Evolutionary conservation across 2,329 filamentous ascomycete genomes (phyloP).

Genomic region (Bipolaris gigantea): DNA sequence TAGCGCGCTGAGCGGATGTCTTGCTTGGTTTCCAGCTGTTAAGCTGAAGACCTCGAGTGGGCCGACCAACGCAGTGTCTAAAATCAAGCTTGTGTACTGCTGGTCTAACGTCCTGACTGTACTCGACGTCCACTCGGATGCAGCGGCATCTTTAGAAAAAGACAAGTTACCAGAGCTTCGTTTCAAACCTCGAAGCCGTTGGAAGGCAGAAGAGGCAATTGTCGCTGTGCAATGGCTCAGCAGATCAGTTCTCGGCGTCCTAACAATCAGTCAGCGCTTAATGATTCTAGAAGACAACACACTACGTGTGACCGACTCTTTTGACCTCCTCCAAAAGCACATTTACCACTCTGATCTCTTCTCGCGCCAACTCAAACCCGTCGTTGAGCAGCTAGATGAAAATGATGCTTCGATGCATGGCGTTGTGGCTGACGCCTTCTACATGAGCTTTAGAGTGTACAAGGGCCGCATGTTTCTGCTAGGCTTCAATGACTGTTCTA

Average conservation of each 20-base stretch:
- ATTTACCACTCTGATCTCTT: conserved; percentile 92
- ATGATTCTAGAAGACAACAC: conserved; percentile 84
- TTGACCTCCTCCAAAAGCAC: conserved; percentile 87
- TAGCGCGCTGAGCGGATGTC: conserved; percentile 86
- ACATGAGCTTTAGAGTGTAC: conserved; percentile 96
- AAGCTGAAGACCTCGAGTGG: conserved; percentile 75
- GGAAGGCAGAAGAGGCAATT: conserved; percentile 93
- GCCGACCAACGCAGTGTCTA: conserved; percentile 69
- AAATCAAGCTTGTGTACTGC: conserved; percentile 90
- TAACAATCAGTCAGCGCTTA: conserved; percentile 92
- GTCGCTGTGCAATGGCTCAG: conserved; percentile 97
- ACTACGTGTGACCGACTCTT: conserved; percentile 90
- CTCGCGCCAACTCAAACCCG: conserved; percentile 77
- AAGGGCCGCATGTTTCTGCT: conserved; percentile 91
- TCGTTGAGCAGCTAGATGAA: conserved; percentile 88
- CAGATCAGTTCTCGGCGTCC: conserved; percentile 83
- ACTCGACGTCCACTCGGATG: conserved; percentile 72
- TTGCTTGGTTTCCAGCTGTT: conserved; percentile 97
- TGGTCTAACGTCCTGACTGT: conserved; percentile 98
- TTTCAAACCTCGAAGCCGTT: conserved; percentile 82
- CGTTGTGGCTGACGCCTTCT: conserved; percentile 94
- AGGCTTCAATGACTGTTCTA: conserved; percentile 89
- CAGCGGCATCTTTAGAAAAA: conserved; percentile 61
- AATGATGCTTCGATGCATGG: conserved; percentile 89
- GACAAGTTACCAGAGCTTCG: conserved; percentile 77